Conservation (phyloP, 352 stramenopile species). For the Proteromonas lacertae region DNA sequence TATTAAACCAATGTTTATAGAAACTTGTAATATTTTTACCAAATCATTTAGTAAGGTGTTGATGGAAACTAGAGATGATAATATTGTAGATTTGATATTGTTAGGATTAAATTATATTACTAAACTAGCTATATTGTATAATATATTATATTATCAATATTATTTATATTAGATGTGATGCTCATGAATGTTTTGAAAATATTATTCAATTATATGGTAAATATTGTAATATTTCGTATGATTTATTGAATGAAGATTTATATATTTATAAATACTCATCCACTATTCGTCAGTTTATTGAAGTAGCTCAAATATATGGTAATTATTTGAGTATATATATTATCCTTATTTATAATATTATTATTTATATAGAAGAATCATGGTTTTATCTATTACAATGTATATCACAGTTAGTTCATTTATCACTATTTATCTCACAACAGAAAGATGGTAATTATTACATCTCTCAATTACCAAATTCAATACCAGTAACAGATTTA, state of each 20-base stretch:
- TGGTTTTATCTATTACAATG: slow-evolving; percentile 64
- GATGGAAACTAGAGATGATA: slow-evolving; percentile 52
- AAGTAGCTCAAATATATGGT: too few species aligned
- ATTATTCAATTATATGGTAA: slow-evolving; percentile 70
- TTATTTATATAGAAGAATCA: slow-evolving; percentile 72
- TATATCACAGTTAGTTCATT: not conserved
- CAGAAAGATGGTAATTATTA: not conserved
- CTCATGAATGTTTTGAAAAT: slow-evolving; percentile 68
- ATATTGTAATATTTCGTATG: slow-evolving; percentile 74
- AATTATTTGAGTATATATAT: too few species aligned
- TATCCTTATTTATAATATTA: too few species aligned
- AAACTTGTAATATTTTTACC: slow-evolving; percentile 78
- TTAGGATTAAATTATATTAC: slow-evolving; percentile 75
- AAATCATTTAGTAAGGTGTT: slow-evolving; percentile 80
- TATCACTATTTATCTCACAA: too few species aligned
- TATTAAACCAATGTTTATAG: slow-evolving; percentile 86
- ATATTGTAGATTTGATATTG: slow-evolving; percentile 60
- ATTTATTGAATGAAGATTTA: slow-evolving; percentile 71
- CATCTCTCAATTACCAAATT: slow-evolving; percentile 3
- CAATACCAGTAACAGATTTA: slow-evolving; percentile 6
- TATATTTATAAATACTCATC: slow-evolving; percentile 82
- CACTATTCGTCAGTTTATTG: slow-evolving; percentile 73
- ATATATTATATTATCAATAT: too few species aligned
- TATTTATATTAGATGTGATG: slow-evolving; percentile 24
- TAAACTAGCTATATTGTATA: slow-evolving; percentile 43